Percentiles rank a stretch among this genome's conserved stretches.
Evolutionary conservation across 169 alveolate species (phyloP).

Genomic region (Amoebophrya sp.): DNA sequence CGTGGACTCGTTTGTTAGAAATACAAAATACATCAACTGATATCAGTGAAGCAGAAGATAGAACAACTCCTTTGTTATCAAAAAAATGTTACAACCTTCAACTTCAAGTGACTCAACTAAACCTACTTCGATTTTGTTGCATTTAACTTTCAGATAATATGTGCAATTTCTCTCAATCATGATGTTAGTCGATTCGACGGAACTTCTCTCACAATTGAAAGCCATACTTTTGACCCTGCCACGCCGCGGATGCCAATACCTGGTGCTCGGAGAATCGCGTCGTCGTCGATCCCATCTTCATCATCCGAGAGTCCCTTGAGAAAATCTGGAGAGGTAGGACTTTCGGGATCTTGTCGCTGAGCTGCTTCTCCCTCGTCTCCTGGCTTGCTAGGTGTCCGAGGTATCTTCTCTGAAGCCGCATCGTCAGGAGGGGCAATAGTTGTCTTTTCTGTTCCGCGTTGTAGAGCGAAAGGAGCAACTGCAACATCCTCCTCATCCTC

Average conservation of each 20-base stretch:
- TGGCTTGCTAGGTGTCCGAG: not conserved
- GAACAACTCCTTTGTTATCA: not conserved
- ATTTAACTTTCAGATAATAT: not conserved
- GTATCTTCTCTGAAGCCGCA: not conserved
- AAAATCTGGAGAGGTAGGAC: not conserved
- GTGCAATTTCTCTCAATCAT: not conserved
- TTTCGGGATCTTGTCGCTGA: not conserved
- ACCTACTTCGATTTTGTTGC: not conserved
- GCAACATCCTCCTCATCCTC: too few relatives aligned
- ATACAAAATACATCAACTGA: too few relatives aligned
- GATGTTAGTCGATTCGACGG: not conserved
- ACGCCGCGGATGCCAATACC: not conserved
- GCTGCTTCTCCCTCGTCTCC: not conserved
- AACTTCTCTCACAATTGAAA: not conserved
- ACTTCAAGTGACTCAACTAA: not conserved
- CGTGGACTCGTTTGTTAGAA: too few relatives aligned
- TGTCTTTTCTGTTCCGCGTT: not conserved
- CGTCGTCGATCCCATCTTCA: not conserved
- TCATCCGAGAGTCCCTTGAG: not conserved
- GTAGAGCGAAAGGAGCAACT: not conserved
- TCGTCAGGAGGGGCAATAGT: not conserved
- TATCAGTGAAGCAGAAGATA: too few relatives aligned
- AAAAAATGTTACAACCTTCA: not conserved
- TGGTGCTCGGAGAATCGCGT: not conserved
- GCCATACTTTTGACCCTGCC: not conserved